phyloP scores from a whole-genome alignment of 257 asterid species.

The Nicotiana otophora region DNA sequence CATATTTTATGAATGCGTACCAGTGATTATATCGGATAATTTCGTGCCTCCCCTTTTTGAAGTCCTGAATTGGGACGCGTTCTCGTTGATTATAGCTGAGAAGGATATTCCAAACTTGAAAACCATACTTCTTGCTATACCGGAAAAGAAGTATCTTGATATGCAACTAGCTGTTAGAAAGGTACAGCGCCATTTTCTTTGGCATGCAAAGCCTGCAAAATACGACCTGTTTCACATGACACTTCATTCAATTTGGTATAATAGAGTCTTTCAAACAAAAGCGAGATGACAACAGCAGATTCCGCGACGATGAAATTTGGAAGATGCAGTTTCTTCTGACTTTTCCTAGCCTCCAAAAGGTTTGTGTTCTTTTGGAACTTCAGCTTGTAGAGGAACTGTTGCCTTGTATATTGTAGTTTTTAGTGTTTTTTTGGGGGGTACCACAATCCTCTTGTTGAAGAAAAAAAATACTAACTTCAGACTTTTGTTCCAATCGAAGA shows the following conservation, averaged over 20 bases:
- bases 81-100: constrained; percentile 63
- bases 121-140: constrained; percentile 50
- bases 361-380: not conserved
- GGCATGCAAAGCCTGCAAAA: constrained; percentile 74
- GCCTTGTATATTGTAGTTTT: not conserved
- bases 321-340: too few relatives aligned
- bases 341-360: not conserved
- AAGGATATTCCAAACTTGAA: constrained; percentile 62
- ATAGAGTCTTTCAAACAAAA: constrained; percentile 72
- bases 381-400: not conserved
- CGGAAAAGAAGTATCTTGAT: constrained; percentile 48
- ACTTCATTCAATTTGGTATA: constrained; percentile 91
- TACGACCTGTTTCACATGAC: constrained; percentile 92
- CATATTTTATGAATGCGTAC: constrained; percentile 84
- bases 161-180: constrained; percentile 65
- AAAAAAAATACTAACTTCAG: not conserved
- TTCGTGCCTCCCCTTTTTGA: constrained; percentile 90
- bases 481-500: not conserved
- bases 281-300: constrained; percentile 27
- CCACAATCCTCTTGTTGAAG: not conserved
- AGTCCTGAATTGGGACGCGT: constrained; percentile 67
- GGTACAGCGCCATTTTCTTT: constrained; percentile 73
- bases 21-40: constrained; percentile 79
- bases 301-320: not conserved
- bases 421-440: not conserved